Percentiles rank a stretch among this genome's conserved stretches.
phyloP scores from a whole-genome alignment of 2,329 filamentous ascomycete genomes.

The Calonectria crousiana region DNA sequence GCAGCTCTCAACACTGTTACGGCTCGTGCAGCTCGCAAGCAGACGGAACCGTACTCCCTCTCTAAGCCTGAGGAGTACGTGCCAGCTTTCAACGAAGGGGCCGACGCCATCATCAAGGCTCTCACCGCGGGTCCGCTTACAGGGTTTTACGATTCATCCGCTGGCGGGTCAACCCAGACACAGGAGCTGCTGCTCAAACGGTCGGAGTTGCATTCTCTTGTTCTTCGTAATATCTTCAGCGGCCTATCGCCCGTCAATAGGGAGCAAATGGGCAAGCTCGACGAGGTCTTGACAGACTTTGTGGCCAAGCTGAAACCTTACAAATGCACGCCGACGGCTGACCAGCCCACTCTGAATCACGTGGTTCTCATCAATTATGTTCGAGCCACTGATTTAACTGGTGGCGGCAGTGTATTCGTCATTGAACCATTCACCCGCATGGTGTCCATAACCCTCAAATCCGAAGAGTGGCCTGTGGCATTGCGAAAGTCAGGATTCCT shows the following conservation, averaged over 20 bases:
- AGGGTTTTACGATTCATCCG: background rate
- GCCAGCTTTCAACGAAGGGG: background rate
- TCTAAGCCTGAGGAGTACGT: background rate
- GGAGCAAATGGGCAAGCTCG: background rate
- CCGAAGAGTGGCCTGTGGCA: background rate
- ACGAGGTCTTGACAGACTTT: background rate
- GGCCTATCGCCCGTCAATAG: background rate
- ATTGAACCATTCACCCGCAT: background rate
- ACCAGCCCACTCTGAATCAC: background rate
- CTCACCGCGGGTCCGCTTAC: background rate
- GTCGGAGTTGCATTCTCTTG: background rate
- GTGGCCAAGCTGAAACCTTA: background rate
- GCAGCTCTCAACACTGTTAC: background rate
- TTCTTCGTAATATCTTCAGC: background rate
- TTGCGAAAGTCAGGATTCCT: background rate
- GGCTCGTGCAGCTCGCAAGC: background rate
- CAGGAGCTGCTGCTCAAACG: background rate
- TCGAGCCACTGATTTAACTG: background rate
- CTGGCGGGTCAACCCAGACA: background rate
- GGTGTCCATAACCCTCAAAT: background rate
- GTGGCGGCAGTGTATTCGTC: background rate
- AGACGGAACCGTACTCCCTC: background rate
- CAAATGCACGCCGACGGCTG: background rate
- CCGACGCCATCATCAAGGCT: background rate
- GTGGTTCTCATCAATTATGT: background rate